Conservation (phyloP, 148 eudicot genomes). For the Vaccinium corymbosum region DNA sequence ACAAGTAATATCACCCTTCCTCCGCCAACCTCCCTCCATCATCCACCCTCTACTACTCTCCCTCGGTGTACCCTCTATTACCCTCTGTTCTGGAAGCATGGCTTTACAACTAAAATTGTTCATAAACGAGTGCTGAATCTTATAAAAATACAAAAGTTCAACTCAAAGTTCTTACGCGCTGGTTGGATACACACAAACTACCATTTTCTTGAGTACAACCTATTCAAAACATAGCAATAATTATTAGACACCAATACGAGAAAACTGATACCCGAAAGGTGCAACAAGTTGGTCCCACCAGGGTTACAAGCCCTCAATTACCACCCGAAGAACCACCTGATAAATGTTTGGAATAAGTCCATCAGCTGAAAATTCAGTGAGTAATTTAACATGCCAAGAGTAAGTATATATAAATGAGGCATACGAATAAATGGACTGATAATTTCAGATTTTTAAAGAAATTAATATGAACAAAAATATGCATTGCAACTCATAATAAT, state of each 20-base stretch:
- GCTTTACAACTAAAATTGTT: neutral
- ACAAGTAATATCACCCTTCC: too few relatives aligned
- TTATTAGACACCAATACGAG: neutral
- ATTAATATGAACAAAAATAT: neutral
- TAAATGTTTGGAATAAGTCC: neutral
- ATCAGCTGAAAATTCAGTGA: neutral
- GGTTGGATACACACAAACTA: neutral
- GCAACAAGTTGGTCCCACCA: neutral
- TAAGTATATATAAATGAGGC: neutral
- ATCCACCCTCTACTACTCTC: too few relatives aligned
- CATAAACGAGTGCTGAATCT: neutral
- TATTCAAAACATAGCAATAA: neutral
- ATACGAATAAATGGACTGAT: neutral
- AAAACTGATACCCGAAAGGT: neutral
- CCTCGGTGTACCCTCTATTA: too few relatives aligned
- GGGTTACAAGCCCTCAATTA: neutral
- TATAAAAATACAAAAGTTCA: neutral
- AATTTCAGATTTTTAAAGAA: neutral
- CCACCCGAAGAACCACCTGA: neutral
- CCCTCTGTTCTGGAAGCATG: too few relatives aligned
- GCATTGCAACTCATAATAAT: neutral
- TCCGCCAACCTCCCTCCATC: too few relatives aligned
- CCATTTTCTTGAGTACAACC: neutral
- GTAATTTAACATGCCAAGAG: neutral
- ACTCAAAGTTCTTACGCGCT: neutral